Evolutionary conservation across 108 stramenopile genomes (phyloP).

Genomic region (Cylindrotheca fusiformis): DNA sequence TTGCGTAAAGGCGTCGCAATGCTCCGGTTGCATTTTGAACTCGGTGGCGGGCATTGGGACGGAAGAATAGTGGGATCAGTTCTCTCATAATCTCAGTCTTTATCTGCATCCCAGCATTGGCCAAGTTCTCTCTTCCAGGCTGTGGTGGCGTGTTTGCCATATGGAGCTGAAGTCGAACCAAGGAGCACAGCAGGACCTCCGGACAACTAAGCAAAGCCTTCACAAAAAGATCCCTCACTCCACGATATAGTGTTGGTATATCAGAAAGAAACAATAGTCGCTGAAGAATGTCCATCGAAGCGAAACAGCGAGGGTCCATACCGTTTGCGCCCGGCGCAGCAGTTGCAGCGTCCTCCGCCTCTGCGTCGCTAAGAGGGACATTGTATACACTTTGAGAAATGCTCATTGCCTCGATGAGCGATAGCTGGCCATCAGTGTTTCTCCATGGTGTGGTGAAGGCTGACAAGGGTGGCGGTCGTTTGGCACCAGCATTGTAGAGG

Average conservation of each 20-base stretch:
- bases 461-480: conserved; percentile 53
- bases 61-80: conserved; percentile 90
- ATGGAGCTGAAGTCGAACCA: conserved; percentile 56
- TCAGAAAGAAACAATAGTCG: conserved; percentile 74
- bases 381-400: conserved; percentile 64
- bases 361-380: conserved; percentile 66
- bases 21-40: conserved; percentile 80
- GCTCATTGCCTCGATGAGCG: conserved; percentile 63
- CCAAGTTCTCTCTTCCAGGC: conserved; percentile 34
- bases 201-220: conserved; percentile 68
- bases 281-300: conserved; percentile 67
- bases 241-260: conserved; percentile 61
- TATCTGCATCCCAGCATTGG: conserved; percentile 74
- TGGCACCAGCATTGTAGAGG: conserved; percentile 74
- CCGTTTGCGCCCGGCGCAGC: conserved; percentile 37
- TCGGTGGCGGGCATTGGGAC: conserved; percentile 63
- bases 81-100: conserved; percentile 90
- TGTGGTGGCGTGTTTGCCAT: conserved; percentile 34
- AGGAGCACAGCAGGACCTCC: conserved; percentile 76
- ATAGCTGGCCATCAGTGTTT: conserved; percentile 78
- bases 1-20: conserved; percentile 80
- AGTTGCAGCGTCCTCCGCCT: conserved; percentile 68
- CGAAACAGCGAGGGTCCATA: conserved; percentile 71
- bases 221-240: conserved; percentile 73
- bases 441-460: conserved; percentile 71